phyloP scores from a whole-genome alignment of 2,329 filamentous ascomycete species.

The Stagonosporopsis chrysanthemi region DNA sequence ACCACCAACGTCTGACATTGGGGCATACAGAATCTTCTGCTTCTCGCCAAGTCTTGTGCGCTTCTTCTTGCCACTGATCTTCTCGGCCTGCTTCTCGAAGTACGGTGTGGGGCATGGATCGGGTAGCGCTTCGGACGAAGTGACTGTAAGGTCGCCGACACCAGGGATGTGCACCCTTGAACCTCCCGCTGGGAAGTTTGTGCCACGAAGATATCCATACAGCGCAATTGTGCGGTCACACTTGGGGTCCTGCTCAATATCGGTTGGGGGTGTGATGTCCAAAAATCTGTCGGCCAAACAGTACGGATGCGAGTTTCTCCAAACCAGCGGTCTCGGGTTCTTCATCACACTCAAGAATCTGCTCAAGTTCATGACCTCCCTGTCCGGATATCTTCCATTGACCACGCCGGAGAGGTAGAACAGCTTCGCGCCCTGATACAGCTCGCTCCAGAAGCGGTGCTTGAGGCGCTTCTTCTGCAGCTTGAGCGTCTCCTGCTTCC shows the following conservation, averaged over 20 bases:
- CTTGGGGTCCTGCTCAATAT: slow-evolving; percentile 85
- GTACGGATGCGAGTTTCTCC: slow-evolving; percentile 96
- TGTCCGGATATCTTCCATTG: slow-evolving; percentile 94
- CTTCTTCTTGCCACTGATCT: slow-evolving; percentile 81
- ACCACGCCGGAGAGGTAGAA: slow-evolving; percentile 97
- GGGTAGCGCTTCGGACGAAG: slow-evolving; percentile 83
- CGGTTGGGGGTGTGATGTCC: slow-evolving; percentile 91
- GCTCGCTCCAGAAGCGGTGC: slow-evolving; percentile 93
- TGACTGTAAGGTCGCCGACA: slow-evolving; percentile 85
- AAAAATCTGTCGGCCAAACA: slow-evolving; percentile 91
- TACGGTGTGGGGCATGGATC: slow-evolving; percentile 95
- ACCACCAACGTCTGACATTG: slow-evolving; percentile 97
- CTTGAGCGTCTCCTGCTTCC: slow-evolving; percentile 89
- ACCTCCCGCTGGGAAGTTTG: slow-evolving; percentile 86
- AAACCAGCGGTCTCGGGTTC: slow-evolving; percentile 93
- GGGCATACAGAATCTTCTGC: slow-evolving; percentile 93
- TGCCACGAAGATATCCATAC: slow-evolving; percentile 92
- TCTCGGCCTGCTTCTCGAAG: slow-evolving; percentile 86
- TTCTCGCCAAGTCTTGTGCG: slow-evolving; percentile 89
- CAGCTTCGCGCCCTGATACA: slow-evolving; percentile 95
- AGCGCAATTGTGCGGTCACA: slow-evolving; percentile 91
- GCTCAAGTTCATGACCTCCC: slow-evolving; percentile 94
- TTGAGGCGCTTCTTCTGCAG: slow-evolving; percentile 96
- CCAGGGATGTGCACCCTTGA: slow-evolving; percentile 92
- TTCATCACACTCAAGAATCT: slow-evolving; percentile 99